Conservation (phyloP, 768 basidiomycete species). For the Calocybe gangraenosa region DNA sequence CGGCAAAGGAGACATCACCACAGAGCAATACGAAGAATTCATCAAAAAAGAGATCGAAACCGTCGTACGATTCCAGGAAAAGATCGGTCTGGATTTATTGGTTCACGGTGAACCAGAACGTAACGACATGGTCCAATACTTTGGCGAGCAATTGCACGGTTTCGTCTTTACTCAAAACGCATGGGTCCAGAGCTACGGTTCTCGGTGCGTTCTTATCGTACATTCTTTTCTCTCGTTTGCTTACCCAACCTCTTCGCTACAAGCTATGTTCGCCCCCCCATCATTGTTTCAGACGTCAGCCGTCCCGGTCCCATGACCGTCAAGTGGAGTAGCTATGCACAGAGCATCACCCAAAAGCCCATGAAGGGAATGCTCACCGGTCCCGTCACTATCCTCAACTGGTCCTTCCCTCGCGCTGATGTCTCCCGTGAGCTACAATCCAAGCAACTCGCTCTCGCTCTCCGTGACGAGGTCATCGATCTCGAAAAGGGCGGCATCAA, state of each 20-base stretch:
- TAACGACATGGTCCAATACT: constrained; percentile 99
- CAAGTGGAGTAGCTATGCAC: constrained; percentile 94
- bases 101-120: constrained; percentile 99
- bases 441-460: constrained; percentile 95
- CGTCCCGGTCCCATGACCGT: constrained; percentile 93
- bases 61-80: constrained; percentile 97
- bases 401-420: constrained; percentile 99
- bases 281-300: constrained; percentile 97
- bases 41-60: constrained; percentile 96
- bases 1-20: constrained; percentile 84
- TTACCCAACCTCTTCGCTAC: constrained; percentile 2
- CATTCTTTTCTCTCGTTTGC: constrained; percentile 3
- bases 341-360: constrained; percentile 86
- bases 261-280: constrained; percentile 96
- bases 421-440: constrained; percentile 95
- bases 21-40: constrained; percentile 90
- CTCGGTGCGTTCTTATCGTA: constrained; percentile 55
- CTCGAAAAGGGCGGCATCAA: constrained; percentile 95
- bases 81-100: constrained; percentile 90
- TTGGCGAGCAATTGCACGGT: constrained; percentile 91
- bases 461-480: constrained; percentile 97
- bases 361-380: constrained; percentile 99
- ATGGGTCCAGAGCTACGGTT: constrained; percentile 99
- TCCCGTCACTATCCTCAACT: constrained; percentile 98
- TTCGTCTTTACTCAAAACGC: constrained; percentile 98